A percentile compares a stretch with the other conserved stretches of the same genome.
Conservation (phyloP, 2,329 filamentous ascomycete genomes). For the Sarocladiaceae sp. region DNA sequence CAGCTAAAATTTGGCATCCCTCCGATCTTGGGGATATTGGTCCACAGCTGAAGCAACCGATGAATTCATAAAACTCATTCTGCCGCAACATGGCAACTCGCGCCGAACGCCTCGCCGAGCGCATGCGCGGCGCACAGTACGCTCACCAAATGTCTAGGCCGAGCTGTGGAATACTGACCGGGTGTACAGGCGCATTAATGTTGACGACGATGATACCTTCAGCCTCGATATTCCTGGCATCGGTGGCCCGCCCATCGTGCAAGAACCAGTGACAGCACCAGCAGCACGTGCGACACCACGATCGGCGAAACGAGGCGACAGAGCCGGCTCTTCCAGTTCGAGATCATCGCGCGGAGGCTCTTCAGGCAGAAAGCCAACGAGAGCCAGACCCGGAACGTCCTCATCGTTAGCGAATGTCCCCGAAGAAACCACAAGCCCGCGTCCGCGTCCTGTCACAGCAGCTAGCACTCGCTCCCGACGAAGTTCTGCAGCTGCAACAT, state of each 20-base stretch:
- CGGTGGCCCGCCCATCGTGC: slow-evolving; percentile 15
- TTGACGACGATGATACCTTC: slow-evolving; percentile 55
- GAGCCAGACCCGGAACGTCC: background rate
- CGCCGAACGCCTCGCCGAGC: slow-evolving; percentile 59
- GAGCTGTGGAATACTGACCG: slow-evolving; percentile 8
- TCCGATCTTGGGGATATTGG: background rate
- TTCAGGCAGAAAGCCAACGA: background rate
- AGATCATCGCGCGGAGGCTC: background rate
- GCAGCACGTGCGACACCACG: slow-evolving; percentile 33
- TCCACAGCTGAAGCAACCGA: background rate
- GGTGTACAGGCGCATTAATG: slow-evolving; percentile 44
- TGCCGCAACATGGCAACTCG: slow-evolving; percentile 27
- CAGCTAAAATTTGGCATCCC: no score
- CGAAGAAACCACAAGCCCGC: slow-evolving; percentile 3
- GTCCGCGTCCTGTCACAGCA: background rate
- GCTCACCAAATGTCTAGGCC: slow-evolving; percentile 17
- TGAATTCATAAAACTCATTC: background rate
- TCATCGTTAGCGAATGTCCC: background rate
- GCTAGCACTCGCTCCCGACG: background rate
- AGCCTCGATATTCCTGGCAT: slow-evolving; percentile 35
- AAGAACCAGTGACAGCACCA: slow-evolving; percentile 18
- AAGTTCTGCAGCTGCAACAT: background rate
- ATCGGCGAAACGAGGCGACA: slow-evolving; percentile 42
- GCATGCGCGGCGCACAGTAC: slow-evolving; percentile 61
- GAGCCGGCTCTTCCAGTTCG: slow-evolving; percentile 18